Evolutionary conservation across 345 rosid species (phyloP).

Genomic region (Zanthoxylum bungeanum): DNA sequence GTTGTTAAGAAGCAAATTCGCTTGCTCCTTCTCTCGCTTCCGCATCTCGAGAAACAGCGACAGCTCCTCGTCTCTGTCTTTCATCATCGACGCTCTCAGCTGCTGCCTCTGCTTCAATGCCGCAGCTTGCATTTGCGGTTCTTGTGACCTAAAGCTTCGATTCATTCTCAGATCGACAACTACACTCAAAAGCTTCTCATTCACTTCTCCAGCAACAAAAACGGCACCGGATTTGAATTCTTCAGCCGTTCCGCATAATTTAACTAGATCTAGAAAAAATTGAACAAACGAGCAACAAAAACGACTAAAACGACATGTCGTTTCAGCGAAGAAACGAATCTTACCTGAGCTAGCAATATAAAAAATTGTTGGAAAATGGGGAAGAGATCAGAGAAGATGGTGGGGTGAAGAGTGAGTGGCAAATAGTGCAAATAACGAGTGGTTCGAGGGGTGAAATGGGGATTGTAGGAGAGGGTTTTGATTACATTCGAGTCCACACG

Average conservation of each 20-base stretch:
- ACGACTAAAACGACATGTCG: too few species aligned
- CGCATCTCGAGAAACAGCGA: conserved; percentile 93
- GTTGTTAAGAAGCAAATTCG: conserved; percentile 50
- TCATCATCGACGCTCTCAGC: conserved; percentile 74
- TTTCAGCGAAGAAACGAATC: too few species aligned
- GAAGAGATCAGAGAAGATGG: background rate
- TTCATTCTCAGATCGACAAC: conserved; percentile 49
- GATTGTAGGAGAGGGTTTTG: too few species aligned
- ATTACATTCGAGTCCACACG: background rate
- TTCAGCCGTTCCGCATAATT: too few species aligned
- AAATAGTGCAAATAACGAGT: conserved; percentile 14
- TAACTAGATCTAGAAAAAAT: too few species aligned
- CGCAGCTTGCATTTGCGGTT: conserved; percentile 68
- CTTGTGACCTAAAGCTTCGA: conserved; percentile 89
- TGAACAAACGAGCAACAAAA: too few species aligned
- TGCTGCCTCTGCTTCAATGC: conserved; percentile 70
- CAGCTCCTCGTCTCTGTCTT: conserved; percentile 91
- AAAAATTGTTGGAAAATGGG: background rate
- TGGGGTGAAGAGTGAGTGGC: conserved; percentile 16
- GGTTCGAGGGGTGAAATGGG: background rate
- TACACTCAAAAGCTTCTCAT: conserved; percentile 28
- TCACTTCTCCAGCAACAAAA: conserved; percentile 31
- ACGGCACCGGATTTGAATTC: too few species aligned
- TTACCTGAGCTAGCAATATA: conserved; percentile 5
- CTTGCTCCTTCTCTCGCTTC: conserved; percentile 77